Percentiles rank a stretch among this genome's conserved stretches.
Conservation (phyloP, 805 yeast genomes). For the Cyberlindnera xylosilytica region DNA sequence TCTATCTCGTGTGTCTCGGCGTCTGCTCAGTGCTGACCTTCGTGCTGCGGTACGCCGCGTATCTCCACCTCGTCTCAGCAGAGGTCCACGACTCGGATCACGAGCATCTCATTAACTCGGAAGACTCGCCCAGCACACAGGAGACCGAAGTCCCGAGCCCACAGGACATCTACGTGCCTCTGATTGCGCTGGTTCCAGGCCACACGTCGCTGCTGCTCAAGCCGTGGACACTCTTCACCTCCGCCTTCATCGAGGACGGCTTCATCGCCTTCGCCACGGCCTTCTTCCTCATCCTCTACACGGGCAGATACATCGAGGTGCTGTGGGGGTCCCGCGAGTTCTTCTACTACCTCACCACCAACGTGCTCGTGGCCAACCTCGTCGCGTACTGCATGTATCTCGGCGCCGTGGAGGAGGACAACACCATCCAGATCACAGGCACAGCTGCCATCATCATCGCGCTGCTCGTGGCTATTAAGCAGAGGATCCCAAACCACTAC, state of each 20-base stretch:
- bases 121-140: background rate
- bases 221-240: slow-evolving; percentile 51
- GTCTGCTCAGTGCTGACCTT: slow-evolving; percentile 28
- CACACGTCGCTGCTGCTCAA: slow-evolving; percentile 36
- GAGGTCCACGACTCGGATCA: slow-evolving; percentile 23
- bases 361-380: slow-evolving; percentile 35
- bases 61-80: slow-evolving; percentile 26
- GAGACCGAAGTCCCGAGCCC: slow-evolving; percentile 35
- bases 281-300: slow-evolving; percentile 39
- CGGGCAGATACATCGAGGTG: slow-evolving; percentile 53
- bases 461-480: slow-evolving; percentile 53
- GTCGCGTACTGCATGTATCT: slow-evolving; percentile 29
- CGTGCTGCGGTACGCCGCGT: slow-evolving; percentile 31
- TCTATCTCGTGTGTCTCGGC: slow-evolving; percentile 21
- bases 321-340: slow-evolving; percentile 52
- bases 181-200: slow-evolving; percentile 47
- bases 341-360: slow-evolving; percentile 37
- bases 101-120: slow-evolving; percentile 19
- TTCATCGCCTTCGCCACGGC: slow-evolving; percentile 37
- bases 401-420: slow-evolving; percentile 1
- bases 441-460: slow-evolving; percentile 34
- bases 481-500: slow-evolving; percentile 51
- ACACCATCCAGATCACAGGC: slow-evolving; percentile 19
- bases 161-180: slow-evolving; percentile 45
- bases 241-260: slow-evolving; percentile 44